Evolutionary conservation across 768 basidiomycete genomes (phyloP).

Genomic region (Trametes coccinea): DNA sequence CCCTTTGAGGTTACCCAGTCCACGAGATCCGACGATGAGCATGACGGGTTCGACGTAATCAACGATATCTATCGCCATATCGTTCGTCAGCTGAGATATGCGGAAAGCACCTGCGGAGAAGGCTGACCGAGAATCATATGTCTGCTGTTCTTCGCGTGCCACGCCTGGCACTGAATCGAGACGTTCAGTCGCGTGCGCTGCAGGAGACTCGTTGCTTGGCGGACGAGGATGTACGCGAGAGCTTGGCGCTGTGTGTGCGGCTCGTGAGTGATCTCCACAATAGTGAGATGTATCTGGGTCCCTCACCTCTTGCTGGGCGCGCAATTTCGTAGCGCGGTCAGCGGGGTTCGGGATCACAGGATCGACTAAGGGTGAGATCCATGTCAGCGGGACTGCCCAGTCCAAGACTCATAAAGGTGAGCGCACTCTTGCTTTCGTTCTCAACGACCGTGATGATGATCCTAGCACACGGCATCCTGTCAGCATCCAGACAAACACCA

Average conservation of each 20-base stretch:
- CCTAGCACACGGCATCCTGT: constrained; percentile 33
- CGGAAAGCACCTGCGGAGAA: neutral
- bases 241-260: constrained; percentile 69
- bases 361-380: constrained; percentile 47
- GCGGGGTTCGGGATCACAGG: constrained; percentile 66
- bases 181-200: constrained; percentile 91
- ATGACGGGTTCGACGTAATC: constrained; percentile 87
- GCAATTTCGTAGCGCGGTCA: constrained; percentile 76
- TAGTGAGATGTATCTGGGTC: neutral
- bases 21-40: constrained; percentile 95
- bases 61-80: constrained; percentile 59
- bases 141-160: constrained; percentile 94
- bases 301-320: constrained; percentile 88
- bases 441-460: constrained; percentile 90
- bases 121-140: constrained; percentile 78
- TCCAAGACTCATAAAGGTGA: neutral
- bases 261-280: constrained; percentile 4
- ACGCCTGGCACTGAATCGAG: constrained; percentile 87
- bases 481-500: neutral
- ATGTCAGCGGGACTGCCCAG: constrained; percentile 4
- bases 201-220: constrained; percentile 85
- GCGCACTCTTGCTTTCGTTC: constrained; percentile 83
- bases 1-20: constrained; percentile 86
- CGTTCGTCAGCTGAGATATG: neutral
- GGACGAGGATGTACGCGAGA: constrained; percentile 81